phyloP scores from a whole-genome alignment of 1,284 basidiomycete genomes.

The Tilletia setariae region DNA sequence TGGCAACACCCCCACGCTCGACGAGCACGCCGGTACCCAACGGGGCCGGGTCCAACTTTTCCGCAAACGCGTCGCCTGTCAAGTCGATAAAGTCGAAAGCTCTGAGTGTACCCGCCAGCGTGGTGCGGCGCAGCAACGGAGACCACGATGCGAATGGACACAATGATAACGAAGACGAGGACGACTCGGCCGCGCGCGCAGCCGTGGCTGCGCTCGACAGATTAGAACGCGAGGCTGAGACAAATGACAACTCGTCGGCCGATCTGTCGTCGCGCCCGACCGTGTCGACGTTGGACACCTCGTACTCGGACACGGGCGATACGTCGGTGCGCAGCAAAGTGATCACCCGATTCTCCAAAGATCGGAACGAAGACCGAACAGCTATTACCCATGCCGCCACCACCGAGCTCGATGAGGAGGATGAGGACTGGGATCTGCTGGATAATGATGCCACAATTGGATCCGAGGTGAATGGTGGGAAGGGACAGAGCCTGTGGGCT shows the following conservation, averaged over 20 bases:
- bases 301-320: slow-evolving; percentile 18
- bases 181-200: slow-evolving; percentile 37
- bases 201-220: slow-evolving; percentile 45
- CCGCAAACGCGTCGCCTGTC: slow-evolving; percentile 13
- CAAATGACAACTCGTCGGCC: slow-evolving; percentile 11
- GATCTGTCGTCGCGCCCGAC: slow-evolving; percentile 10
- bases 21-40: slow-evolving; percentile 10
- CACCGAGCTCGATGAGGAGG: slow-evolving; percentile 25
- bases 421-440: slow-evolving; percentile 53
- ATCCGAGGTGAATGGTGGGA: slow-evolving; percentile 51
- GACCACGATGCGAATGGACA: too few relatives aligned
- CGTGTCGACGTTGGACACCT: slow-evolving; percentile 17
- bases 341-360: background rate
- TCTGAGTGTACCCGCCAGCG: too few relatives aligned
- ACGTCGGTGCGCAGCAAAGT: background rate
- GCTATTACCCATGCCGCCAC: too few relatives aligned
- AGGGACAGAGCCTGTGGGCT: slow-evolving; percentile 50
- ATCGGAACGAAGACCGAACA: slow-evolving; percentile 13
- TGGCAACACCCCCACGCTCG: background rate
- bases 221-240: slow-evolving; percentile 36
- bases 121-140: background rate
- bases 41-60: slow-evolving; percentile 15
- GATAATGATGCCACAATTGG: slow-evolving; percentile 36
- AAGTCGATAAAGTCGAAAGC: too few relatives aligned
- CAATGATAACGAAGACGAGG: slow-evolving; percentile 46